Evolutionary conservation across 495 filamentous ascomycete genomes (phyloP), one percentile per base, ranked within the genome.

Genomic region (Lasiosphaeriaceae sp.): DNA sequence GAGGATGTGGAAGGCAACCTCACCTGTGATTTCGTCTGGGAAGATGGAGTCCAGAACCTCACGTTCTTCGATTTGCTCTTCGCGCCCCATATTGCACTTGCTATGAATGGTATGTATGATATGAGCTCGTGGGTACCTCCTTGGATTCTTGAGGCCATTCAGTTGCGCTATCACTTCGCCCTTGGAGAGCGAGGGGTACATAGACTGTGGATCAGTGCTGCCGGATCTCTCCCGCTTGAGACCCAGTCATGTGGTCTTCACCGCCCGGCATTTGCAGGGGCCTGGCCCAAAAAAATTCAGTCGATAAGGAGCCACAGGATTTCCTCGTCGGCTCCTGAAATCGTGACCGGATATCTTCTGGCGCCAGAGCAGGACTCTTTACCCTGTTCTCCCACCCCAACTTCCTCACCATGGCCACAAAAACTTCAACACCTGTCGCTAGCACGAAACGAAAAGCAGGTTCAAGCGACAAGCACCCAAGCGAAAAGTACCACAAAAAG

Each of bases 11-110:
- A 23, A 22, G 22, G 22, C 2, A 43, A 43, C 16, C 37, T 17
- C 34, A 95, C 92, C 89, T 81, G 86, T 90, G 50, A 97, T 96
- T 71, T 99, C 95, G 35, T 99, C 95, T 12, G 95, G 92, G 66
- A 96, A 99, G 63, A 99, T 99, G 53, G 92, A 96, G 66, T 93
- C 90, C 60, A 98, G 89, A 53, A 98, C 92, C 70, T 97, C 94
- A 62, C 93, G 87, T 78, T 98, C 94, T 76, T 98, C 92, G 51
- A 83, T 75, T 71, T 98, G 94, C 55, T 98, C 94, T 75, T 98
- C 94, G 65, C 81, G 83, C 23, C 93, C 92, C 94, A 97, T 97
- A 11, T 61, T 84, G 53, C 17, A 11, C 7, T 47, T 21, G 20
- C 43, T 26, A 14, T 26, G 41, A 21, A 20, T 24, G 26, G 26